Percentiles rank a stretch among this genome's conserved stretches.
phyloP scores from a whole-genome alignment of 2,329 filamentous ascomycete genomes.

The Calonectria pseudoreteaudii region DNA sequence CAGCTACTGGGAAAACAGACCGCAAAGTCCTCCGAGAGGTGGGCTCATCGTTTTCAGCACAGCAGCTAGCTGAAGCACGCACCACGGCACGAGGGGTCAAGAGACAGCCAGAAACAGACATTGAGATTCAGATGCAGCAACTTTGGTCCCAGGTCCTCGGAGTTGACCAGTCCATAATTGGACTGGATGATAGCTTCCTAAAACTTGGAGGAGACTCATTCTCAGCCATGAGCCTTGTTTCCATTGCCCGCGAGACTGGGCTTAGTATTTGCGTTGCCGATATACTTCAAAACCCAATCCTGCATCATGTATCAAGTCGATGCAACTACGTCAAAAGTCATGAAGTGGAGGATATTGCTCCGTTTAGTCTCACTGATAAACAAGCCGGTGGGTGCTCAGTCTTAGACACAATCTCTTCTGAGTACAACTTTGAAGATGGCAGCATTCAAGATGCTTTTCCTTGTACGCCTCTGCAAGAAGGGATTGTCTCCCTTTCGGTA shows the following conservation, averaged over 20 bases:
- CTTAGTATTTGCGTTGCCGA: conserved; percentile 25
- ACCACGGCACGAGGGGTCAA: not conserved
- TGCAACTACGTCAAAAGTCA: not conserved
- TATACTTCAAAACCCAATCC: conserved; percentile 15
- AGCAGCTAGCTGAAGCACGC: conserved; percentile 52
- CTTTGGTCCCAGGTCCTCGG: conserved; percentile 54
- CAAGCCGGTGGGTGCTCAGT: not conserved
- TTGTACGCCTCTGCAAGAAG: conserved; percentile 50
- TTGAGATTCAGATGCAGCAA: conserved; percentile 41
- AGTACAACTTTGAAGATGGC: not conserved
- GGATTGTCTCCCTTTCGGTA: conserved; percentile 47
- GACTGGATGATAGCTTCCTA: conserved; percentile 61
- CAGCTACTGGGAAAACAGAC: conserved; percentile 28
- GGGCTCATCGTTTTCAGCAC: conserved; percentile 12
- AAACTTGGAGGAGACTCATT: conserved; percentile 62
- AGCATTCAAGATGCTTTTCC: conserved; percentile 48
- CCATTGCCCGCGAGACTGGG: conserved; percentile 9
- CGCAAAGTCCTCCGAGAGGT: conserved; percentile 22
- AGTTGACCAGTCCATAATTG: conserved; percentile 48
- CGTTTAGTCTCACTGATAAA: not conserved
- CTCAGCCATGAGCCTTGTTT: conserved; percentile 59
- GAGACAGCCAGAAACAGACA: conserved; percentile 15
- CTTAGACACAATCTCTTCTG: not conserved
- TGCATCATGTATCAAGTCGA: not conserved
- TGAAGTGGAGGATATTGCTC: not conserved